Conservation (phyloP, 1,284 basidiomycete species). For the Ustilago cynodontis region DNA sequence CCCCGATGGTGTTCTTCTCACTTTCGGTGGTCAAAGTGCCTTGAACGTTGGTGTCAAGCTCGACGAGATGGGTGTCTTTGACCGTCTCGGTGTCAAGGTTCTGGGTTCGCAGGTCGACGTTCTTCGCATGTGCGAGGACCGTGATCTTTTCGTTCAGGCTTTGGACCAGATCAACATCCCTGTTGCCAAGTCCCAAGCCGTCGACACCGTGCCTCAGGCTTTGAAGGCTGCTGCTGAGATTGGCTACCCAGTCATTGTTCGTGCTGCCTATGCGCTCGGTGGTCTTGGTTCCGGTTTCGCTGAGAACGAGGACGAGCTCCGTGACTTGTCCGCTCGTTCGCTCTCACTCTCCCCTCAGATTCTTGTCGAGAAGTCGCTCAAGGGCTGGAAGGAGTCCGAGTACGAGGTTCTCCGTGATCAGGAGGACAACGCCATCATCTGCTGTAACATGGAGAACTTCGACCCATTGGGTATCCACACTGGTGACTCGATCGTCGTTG, state of each 20-base stretch:
- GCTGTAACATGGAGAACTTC: slow-evolving; percentile 99
- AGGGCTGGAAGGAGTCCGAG: slow-evolving; percentile 99
- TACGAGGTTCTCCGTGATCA: slow-evolving; percentile 99
- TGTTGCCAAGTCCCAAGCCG: slow-evolving; percentile 95
- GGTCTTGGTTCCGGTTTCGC: slow-evolving; percentile 99
- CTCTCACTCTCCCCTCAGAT: slow-evolving; percentile 94
- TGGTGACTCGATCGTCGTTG: slow-evolving; percentile 99
- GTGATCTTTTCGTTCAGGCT: slow-evolving; percentile 96
- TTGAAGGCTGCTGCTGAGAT: slow-evolving; percentile 90
- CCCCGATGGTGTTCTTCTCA: slow-evolving; percentile 95
- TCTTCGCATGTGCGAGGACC: slow-evolving; percentile 82
- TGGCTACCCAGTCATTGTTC: slow-evolving; percentile 97
- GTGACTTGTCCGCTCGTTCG: slow-evolving; percentile 91
- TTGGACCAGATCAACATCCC: slow-evolving; percentile 99
- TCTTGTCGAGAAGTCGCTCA: slow-evolving; percentile 96
- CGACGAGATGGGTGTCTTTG: slow-evolving; percentile 96
- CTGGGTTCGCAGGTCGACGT: slow-evolving; percentile 93
- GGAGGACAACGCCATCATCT: slow-evolving; percentile 87
- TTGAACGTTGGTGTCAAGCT: slow-evolving; percentile 97
- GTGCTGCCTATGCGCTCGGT: slow-evolving; percentile 97
- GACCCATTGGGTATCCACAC: slow-evolving; percentile 99
- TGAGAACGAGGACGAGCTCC: slow-evolving; percentile 91
- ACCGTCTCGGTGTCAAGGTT: slow-evolving; percentile 92
- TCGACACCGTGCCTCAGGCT: slow-evolving; percentile 93
- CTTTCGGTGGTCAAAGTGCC: slow-evolving; percentile 97